These are phyloP conservation scores for Trichoderma sp. DNA, from an alignment of 2,329 filamentous ascomycete genomes.

Conservation along the genomic window DNA sequence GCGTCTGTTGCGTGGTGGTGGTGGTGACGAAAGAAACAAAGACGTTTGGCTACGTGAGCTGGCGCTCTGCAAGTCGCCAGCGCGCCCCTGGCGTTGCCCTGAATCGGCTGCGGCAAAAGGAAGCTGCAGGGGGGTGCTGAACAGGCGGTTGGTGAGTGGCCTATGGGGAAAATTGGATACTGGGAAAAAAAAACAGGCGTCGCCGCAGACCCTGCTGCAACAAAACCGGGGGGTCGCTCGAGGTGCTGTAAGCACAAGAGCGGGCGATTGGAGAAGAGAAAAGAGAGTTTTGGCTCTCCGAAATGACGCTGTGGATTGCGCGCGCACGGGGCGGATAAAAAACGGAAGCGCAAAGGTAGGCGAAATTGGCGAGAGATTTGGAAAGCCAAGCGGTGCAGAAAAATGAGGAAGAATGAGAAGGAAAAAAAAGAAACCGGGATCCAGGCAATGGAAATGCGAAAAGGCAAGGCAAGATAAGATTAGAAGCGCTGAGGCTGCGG, in stretches of 20 bases:
- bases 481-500: conserved; percentile 7
- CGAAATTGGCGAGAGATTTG: conserved; percentile 5
- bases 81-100: conserved; percentile 20
- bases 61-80: conserved; percentile 1
- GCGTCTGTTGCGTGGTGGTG: background rate
- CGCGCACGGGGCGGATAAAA: conserved; percentile 10
- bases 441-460: conserved; percentile 2
- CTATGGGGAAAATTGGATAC: conserved; percentile 20
- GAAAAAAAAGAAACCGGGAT: background rate
- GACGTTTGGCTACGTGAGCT: conserved; percentile 1
- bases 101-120: conserved; percentile 7
- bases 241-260: conserved; percentile 7
- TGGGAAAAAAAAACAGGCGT: conserved; percentile 4
- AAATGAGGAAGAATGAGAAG: background rate
- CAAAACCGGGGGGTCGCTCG: conserved; percentile 15
- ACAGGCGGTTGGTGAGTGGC: conserved; percentile 13
- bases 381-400: conserved; percentile 9
- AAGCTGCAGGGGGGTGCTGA: conserved; percentile 13
- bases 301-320: conserved; percentile 19
- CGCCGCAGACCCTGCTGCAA: conserved; percentile 20
- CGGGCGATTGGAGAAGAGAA: background rate
- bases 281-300: background rate
- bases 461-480: background rate
- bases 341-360: conserved; percentile 2
- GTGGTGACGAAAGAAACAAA: conserved; percentile 12